Evolutionary conservation across 139 green algal genomes (phyloP).

Genomic region (Chlorella vulgaris): DNA sequence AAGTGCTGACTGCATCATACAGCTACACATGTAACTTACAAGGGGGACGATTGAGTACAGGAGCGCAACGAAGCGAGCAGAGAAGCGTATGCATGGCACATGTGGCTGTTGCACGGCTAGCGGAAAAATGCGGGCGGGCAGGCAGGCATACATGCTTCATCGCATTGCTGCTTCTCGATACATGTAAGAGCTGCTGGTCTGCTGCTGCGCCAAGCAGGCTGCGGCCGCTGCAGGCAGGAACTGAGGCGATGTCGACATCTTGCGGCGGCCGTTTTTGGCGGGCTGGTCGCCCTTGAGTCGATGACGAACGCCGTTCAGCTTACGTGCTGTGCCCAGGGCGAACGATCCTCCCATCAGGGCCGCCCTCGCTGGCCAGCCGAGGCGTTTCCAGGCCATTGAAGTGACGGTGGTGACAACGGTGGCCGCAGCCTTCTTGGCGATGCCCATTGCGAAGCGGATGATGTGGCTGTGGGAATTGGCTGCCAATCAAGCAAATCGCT

Average conservation of each 20-base stretch:
- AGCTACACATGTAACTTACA: too few species aligned
- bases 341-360: conserved; percentile 12
- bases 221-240: background rate
- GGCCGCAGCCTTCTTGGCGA: background rate
- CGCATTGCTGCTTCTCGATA: too few species aligned
- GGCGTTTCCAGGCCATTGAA: conserved; percentile 3
- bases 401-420: background rate
- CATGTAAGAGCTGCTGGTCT: background rate
- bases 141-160: too few species aligned
- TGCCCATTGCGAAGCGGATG: background rate
- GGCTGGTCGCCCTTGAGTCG: background rate
- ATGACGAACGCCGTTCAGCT: background rate
- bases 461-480: too few species aligned
- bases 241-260: background rate
- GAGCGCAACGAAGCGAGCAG: too few species aligned
- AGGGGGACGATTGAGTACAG: too few species aligned
- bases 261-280: background rate
- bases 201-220: too few species aligned
- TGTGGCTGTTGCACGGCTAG: too few species aligned
- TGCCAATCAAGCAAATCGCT: too few species aligned
- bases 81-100: too few species aligned
- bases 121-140: too few species aligned
- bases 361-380: background rate
- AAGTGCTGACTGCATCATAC: background rate
- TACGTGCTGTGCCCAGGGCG: background rate